A percentile compares a stretch with the other conserved stretches of the same genome.
Conservation (phyloP, 345 rosid species). For the Garcia nutans region DNA sequence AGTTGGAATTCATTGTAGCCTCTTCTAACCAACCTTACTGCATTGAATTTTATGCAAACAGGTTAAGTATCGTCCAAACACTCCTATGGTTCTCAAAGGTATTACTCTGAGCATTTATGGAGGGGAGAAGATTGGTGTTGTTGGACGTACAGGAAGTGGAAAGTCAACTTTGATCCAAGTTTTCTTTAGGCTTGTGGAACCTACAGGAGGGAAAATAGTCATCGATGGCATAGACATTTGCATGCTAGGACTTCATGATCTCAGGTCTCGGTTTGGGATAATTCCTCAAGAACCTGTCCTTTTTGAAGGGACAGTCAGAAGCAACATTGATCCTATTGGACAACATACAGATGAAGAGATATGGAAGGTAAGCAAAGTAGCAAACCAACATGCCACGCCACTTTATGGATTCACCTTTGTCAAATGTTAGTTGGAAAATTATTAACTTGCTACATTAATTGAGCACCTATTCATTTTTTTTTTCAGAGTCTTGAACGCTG, state of each 20-base stretch:
- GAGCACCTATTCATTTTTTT: conserved; percentile 2
- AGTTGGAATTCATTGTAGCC: neutral
- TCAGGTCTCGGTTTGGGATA: conserved; percentile 88
- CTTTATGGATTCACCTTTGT: neutral
- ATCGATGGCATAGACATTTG: conserved; percentile 82
- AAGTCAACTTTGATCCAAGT: conserved; percentile 91
- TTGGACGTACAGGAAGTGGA: conserved; percentile 96
- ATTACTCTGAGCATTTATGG: conserved; percentile 68
- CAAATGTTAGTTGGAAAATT: too few relatives aligned
- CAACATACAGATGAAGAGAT: conserved; percentile 79
- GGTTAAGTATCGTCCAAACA: conserved; percentile 87
- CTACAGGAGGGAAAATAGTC: conserved; percentile 70
- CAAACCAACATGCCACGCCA: neutral
- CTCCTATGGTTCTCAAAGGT: conserved; percentile 87
- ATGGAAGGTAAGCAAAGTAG: conserved; percentile 87
- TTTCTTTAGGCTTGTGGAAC: conserved; percentile 87
- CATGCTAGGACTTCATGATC: conserved; percentile 79
- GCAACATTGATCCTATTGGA: conserved; percentile 84
- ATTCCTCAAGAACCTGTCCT: conserved; percentile 97
- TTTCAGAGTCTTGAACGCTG: conserved; percentile 82
- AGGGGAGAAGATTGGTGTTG: conserved; percentile 89
- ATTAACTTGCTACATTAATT: neutral
- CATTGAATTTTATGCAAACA: conserved; percentile 29
- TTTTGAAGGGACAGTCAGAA: conserved; percentile 93
- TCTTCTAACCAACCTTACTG: neutral